phyloP scores from a whole-genome alignment of 2,329 filamentous ascomycete genomes.

The Alternaria angustiovoidea region DNA sequence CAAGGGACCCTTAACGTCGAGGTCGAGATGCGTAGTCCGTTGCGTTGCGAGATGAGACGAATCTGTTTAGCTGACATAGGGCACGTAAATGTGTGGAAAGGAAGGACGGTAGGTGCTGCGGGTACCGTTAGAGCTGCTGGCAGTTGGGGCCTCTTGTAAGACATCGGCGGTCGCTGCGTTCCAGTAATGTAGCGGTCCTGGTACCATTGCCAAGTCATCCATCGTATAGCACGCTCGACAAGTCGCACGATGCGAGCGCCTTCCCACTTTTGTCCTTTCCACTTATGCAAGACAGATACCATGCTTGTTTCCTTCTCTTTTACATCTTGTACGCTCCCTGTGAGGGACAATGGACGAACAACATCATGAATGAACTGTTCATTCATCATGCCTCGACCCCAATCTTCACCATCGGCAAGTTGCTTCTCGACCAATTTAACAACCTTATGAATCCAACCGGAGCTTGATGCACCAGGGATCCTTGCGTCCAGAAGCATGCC shows the following conservation, averaged over 20 bases:
- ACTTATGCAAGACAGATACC: slow-evolving; percentile 49
- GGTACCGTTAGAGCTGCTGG: slow-evolving; percentile 79
- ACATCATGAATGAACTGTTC: slow-evolving; percentile 52
- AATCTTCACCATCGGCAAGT: slow-evolving; percentile 81
- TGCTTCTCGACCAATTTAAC: slow-evolving; percentile 91
- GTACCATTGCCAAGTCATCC: slow-evolving; percentile 86
- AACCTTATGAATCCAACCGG: slow-evolving; percentile 87
- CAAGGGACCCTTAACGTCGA: slow-evolving; percentile 87
- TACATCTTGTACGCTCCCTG: slow-evolving; percentile 42
- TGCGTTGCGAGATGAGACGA: slow-evolving; percentile 91
- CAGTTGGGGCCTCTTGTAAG: slow-evolving; percentile 76
- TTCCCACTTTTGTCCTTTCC: slow-evolving; percentile 84
- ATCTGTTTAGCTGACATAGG: slow-evolving; percentile 91
- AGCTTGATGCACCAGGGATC: slow-evolving; percentile 65
- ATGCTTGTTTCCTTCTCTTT: slow-evolving; percentile 51
- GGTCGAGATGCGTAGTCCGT: slow-evolving; percentile 90
- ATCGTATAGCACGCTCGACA: slow-evolving; percentile 82
- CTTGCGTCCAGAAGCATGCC: slow-evolving; percentile 82
- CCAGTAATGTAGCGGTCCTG: slow-evolving; percentile 75
- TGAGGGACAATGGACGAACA: slow-evolving; percentile 56
- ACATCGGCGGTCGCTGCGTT: slow-evolving; percentile 63
- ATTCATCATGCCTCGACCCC: slow-evolving; percentile 77
- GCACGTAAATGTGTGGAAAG: slow-evolving; percentile 97
- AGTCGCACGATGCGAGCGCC: slow-evolving; percentile 84
- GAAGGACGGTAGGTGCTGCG: slow-evolving; percentile 89